A percentile compares a stretch with the other conserved stretches of the same genome.
These are phyloP conservation scores for Venturia carpophila DNA, from an alignment of 2,329 filamentous ascomycete genomes.

Conservation along the genomic window DNA sequence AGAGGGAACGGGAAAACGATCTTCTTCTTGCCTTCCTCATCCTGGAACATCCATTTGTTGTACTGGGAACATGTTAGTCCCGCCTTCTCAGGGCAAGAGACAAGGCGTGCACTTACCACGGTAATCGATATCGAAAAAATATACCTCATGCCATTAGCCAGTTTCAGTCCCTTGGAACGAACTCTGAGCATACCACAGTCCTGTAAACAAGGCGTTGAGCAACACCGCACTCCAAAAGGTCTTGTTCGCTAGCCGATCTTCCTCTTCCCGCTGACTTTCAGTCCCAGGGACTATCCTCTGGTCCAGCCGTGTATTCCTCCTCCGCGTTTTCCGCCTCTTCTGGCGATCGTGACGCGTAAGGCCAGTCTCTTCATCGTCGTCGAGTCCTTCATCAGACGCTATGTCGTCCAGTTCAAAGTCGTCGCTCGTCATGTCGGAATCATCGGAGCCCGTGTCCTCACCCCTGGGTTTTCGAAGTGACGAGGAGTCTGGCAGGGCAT, in stretches of 20 bases:
- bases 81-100: neutral
- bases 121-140: conserved; percentile 90
- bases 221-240: conserved; percentile 60
- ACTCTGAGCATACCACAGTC: conserved; percentile 60
- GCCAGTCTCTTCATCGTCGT: conserved; percentile 85
- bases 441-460: conserved; percentile 26
- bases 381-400: conserved; percentile 60
- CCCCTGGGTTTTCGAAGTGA: conserved; percentile 26
- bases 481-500: neutral
- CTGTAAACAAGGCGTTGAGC: conserved; percentile 74
- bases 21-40: conserved; percentile 28
- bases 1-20: conserved; percentile 89
- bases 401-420: conserved; percentile 52
- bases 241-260: conserved; percentile 68
- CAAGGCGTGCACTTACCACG: conserved; percentile 53
- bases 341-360: conserved; percentile 66
- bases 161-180: neutral
- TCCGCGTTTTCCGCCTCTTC: conserved; percentile 58
- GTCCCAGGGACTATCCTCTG: conserved; percentile 51
- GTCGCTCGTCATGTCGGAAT: conserved; percentile 32
- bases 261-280: conserved; percentile 55
- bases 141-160: conserved; percentile 28
- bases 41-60: conserved; percentile 99
- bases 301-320: conserved; percentile 63
- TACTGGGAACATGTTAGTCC: conserved; percentile 50